Percentiles rank a stretch among this genome's conserved stretches.
phyloP scores from a whole-genome alignment of 805 yeast species.

The Candida broadrunensis region DNA sequence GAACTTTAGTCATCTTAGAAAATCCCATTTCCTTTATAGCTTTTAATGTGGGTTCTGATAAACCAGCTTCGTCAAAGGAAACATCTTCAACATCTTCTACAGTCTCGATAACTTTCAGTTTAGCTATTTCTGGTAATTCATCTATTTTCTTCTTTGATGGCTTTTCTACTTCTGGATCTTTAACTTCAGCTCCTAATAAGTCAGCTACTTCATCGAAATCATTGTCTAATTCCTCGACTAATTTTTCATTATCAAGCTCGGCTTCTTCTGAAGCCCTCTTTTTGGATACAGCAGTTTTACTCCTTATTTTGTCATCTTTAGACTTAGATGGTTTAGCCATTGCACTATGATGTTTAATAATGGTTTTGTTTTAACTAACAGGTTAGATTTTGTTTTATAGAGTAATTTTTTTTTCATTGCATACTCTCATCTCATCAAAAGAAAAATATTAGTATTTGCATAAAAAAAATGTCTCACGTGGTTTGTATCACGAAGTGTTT shows the following conservation, averaged over 20 bases:
- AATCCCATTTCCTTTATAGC: constrained; percentile 90
- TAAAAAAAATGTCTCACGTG: no score
- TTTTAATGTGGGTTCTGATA: constrained; percentile 78
- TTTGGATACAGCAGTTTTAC: not conserved
- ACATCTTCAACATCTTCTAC: constrained; percentile 29
- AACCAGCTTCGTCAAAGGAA: constrained; percentile 42
- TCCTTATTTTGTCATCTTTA: not conserved
- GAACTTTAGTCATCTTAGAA: constrained; percentile 88
- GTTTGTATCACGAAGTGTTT: no score
- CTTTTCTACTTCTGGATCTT: constrained; percentile 38
- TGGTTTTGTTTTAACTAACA: no score
- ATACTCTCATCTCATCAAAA: no score
- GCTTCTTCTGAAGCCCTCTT: constrained; percentile 18
- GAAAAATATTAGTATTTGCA: no score
- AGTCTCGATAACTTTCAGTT: constrained; percentile 22
- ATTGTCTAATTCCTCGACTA: constrained; percentile 53
- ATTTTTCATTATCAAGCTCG: constrained; percentile 37
- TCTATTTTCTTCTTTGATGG: constrained; percentile 16
- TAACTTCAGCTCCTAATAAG: constrained; percentile 43
- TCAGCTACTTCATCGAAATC: constrained; percentile 58
- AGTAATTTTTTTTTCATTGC: no score
- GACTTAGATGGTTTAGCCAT: not conserved
- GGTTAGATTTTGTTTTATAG: no score
- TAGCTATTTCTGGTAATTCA: constrained; percentile 22
- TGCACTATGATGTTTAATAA: not conserved